These are phyloP conservation scores for Plenodomus lindquistii DNA, from an alignment of 2,329 filamentous ascomycete genomes.

Conservation along the genomic window DNA sequence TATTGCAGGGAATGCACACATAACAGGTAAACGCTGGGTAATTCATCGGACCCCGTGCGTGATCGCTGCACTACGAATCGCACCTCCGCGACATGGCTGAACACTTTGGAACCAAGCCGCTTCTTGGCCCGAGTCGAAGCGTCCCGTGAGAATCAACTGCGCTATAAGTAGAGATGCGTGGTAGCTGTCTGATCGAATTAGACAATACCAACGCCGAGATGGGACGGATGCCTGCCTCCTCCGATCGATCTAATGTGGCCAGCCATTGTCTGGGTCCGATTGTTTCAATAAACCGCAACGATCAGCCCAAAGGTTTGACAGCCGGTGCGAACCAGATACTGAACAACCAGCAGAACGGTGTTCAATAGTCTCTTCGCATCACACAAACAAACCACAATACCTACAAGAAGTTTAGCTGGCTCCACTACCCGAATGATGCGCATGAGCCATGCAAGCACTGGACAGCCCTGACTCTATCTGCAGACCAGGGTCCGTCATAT, in stretches of 20 bases:
- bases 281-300: background rate
- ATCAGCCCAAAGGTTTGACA: background rate
- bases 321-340: background rate
- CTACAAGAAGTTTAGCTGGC: background rate
- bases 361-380: background rate
- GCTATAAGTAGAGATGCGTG: background rate
- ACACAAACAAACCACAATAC: background rate
- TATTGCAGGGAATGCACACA: background rate
- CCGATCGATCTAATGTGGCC: background rate
- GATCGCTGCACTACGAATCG: background rate
- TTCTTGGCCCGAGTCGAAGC: background rate
- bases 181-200: background rate
- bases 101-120: background rate
- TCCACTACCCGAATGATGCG: background rate
- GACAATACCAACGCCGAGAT: background rate
- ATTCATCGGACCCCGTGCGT: background rate
- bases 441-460: background rate
- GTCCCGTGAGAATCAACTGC: background rate
- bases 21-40: background rate
- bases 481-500: background rate
- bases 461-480: background rate
- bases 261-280: background rate
- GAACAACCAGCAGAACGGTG: background rate
- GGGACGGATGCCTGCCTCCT: background rate
- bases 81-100: background rate